Evolutionary conservation across 495 filamentous ascomycete genomes (phyloP), one percentile per base, ranked within the genome.

Genomic region (Terfezia claveryi): DNA sequence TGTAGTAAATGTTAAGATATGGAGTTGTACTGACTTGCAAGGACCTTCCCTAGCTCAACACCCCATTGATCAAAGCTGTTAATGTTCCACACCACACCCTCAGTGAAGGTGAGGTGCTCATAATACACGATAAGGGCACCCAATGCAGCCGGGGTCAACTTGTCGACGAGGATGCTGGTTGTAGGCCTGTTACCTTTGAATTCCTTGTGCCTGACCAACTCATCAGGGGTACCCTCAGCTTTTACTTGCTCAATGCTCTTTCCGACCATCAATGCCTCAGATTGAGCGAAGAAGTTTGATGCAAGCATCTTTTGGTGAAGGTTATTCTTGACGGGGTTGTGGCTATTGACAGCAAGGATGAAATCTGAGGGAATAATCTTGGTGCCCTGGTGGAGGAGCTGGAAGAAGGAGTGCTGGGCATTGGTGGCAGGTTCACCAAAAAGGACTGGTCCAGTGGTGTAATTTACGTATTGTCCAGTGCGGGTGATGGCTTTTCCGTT

Each of bases 51-150:
- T 50, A 98, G 71, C 74, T 98, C 91, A 49, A 98, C 91, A 70
- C 91, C 91, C 91, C 91, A 96, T 71, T 98, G 91, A 73, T 98
- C 91, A 67, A 96, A 98, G 62, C 79, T 83, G 78, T 98, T 98
- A 75, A 98, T 95, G 71, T 96, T 92, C 91, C 91, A 98, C 61
- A 96, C 70, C 36, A 86, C 92, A 62, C 91, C 91, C 70, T 98
- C 91, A 38, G 86, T 94, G 73, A 98, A 96, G 57, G 91, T 96
- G 50, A 94, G 66, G 70, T 98, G 91, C 74, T 98, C 91, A 69
- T 98, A 98, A 78, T 94, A 98, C 52, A 84, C 87, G 68, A 98
- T 98, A 58, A 98, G 72, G 27, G 91, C 91, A 62, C 91, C 91
- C 55, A 98, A 77, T 57, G 93, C 87, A 9, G 79, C 81, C 14